Percentiles rank a stretch among this genome's conserved stretches.
phyloP scores from a whole-genome alignment of 495 filamentous ascomycete species.

The Lophium mytilinum region DNA sequence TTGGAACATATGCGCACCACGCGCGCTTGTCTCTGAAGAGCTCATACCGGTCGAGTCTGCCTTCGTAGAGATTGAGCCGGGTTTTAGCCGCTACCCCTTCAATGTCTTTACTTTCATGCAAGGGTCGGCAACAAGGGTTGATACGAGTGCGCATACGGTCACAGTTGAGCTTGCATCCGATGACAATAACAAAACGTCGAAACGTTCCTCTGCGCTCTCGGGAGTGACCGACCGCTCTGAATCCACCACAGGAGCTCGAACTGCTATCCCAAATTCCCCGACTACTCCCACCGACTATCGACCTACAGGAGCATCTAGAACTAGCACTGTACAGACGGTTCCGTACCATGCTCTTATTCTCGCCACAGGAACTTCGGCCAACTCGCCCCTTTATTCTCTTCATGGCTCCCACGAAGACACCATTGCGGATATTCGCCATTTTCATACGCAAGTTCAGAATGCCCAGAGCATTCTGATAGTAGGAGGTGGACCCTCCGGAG shows the following conservation, averaged over 20 bases:
- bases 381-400: slow-evolving; percentile 26
- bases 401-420: slow-evolving; percentile 28
- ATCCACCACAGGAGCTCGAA: too few relatives aligned
- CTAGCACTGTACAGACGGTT: slow-evolving; percentile 10
- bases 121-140: slow-evolving; percentile 9
- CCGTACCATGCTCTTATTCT: slow-evolving; percentile 30
- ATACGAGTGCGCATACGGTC: slow-evolving; percentile 10
- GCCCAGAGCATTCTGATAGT: slow-evolving; percentile 23
- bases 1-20: slow-evolving; percentile 23
- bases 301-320: neutral
- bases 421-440: slow-evolving; percentile 17
- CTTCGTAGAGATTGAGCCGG: slow-evolving; percentile 13
- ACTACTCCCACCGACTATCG: neutral
- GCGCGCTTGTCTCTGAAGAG: slow-evolving; percentile 12
- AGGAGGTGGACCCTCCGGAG: slow-evolving; percentile 23
- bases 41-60: slow-evolving; percentile 3
- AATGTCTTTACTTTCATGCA: slow-evolving; percentile 16
- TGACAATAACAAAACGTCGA: neutral
- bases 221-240: neutral
- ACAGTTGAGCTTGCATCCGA: slow-evolving; percentile 6
- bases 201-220: neutral
- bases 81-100: slow-evolving; percentile 9
- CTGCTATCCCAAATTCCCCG: too few relatives aligned
- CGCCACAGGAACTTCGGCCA: slow-evolving; percentile 22
- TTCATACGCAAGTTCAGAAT: slow-evolving; percentile 15